Conservation (phyloP, 176 grass and related monocot genomes). For the Aegilops speltoides region DNA sequence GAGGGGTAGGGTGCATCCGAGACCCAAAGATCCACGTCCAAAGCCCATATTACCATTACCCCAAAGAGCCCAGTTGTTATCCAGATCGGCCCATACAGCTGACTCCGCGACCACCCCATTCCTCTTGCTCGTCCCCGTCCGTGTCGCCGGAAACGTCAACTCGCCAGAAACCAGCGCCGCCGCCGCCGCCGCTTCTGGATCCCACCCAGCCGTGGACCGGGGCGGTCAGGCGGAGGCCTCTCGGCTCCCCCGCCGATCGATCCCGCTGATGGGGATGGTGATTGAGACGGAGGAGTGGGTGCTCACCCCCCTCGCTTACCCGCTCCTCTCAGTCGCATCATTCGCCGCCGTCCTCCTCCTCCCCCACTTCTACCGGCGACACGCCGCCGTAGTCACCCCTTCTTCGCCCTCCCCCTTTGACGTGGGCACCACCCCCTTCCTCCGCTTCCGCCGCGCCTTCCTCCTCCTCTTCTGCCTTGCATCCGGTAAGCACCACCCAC, state of each 20-base stretch:
- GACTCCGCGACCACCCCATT: neutral
- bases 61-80: neutral
- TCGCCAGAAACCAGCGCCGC: neutral
- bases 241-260: neutral
- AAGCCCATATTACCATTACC: too few species aligned
- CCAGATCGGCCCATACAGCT: neutral
- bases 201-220: neutral
- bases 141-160: neutral
- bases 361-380: slow-evolving; percentile 56
- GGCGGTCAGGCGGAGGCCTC: neutral
- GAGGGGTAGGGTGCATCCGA: too few species aligned
- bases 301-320: slow-evolving; percentile 53
- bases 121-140: neutral
- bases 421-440: slow-evolving; percentile 39
- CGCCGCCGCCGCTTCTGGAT: neutral
- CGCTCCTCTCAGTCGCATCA: slow-evolving; percentile 59
- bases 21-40: too few species aligned
- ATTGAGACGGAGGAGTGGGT: slow-evolving; percentile 83
- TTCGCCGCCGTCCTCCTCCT: slow-evolving; percentile 56
- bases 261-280: slow-evolving; percentile 61
- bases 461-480: slow-evolving; percentile 75
- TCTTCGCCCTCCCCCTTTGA: slow-evolving; percentile 53
- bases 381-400: neutral
- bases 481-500: slow-evolving; percentile 44
- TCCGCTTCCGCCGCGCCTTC: slow-evolving; percentile 75